Evolutionary conservation across 163 green algal genomes (phyloP), one percentile per base, ranked within the genome.

Genomic region (Prototheca cutis): DNA sequence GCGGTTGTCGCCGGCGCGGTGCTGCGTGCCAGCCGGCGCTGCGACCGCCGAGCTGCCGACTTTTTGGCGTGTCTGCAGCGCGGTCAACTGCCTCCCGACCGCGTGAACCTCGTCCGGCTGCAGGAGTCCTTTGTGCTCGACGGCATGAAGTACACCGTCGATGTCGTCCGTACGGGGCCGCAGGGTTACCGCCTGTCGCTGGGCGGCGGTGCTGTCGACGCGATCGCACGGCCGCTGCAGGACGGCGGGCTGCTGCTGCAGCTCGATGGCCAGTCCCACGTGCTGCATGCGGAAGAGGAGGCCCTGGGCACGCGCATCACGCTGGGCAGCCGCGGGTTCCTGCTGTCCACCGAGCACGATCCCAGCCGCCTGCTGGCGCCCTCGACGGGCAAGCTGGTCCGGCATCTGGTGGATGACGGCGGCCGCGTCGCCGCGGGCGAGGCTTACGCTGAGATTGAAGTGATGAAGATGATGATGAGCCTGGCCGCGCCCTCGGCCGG

Each of bases 281-380:
- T 97, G 48, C 78, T 98, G 45, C 93, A 98, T 68, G 73, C 72
- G 21, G 88, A 97, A 65, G 86, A 96, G 65, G 87, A 95, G 64
- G 74, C 82, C 1, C 49, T 82, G 59, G 91, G 91, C 56, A 95
- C 88, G 3, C 83, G 93, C 6, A 77, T 98, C 49, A 81, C 85
- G 33, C 88, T 99, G 56, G 88, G 90, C 76, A 85, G 79, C 21
- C 71, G 84, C 30, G 94, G 84, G 10, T 96, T 85, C 78, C 78
- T 99, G 55, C 81, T 99, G 27, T 82, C 79, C 51, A 92, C 89
- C 61, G 89, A 96, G 78, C 70, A 76, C 31, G 84, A 93, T 77
- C 85, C 84, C 30, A 86, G 70, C 4, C 63, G 65, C 29, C 70
- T 95, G 40, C 42, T 83, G 24, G 72, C 85, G 15, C 63, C 77